Conservation (phyloP, 306 rosid species). For the Vachellia collinsii region DNA sequence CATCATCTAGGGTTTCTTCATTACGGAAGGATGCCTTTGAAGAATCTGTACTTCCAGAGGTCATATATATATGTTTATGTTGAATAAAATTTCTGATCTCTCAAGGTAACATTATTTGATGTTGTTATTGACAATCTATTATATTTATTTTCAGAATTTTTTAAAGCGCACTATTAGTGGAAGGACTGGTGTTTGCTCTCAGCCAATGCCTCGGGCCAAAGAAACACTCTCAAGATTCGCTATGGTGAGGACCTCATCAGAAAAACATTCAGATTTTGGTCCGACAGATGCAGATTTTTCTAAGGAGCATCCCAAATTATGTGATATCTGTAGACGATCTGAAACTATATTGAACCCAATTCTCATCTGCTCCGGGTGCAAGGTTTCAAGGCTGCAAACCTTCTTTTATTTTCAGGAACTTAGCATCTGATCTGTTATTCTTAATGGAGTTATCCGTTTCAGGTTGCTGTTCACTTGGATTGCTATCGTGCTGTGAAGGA, state of each 20-base stretch:
- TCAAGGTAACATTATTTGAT: neutral
- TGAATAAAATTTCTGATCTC: neutral
- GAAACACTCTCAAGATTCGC: constrained; percentile 82
- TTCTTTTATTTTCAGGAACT: constrained; percentile 13
- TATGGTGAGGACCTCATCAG: constrained; percentile 64
- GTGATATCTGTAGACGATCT: constrained; percentile 88
- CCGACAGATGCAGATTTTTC: constrained; percentile 56
- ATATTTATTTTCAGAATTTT: constrained; percentile 50
- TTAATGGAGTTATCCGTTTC: constrained; percentile 33
- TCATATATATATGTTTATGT: constrained; percentile 33
- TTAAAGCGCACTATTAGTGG: constrained; percentile 53
- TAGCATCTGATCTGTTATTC: constrained; percentile 27
- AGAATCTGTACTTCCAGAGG: constrained; percentile 78
- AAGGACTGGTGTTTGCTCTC: constrained; percentile 64
- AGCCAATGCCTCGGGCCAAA: constrained; percentile 80
- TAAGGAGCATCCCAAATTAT: constrained; percentile 81
- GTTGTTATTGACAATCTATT: constrained; percentile 25
- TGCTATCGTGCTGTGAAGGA: constrained; percentile 86
- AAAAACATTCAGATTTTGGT: constrained; percentile 66
- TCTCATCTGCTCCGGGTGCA: constrained; percentile 87
- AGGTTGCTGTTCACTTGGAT: constrained; percentile 95
- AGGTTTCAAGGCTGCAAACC: constrained; percentile 55
- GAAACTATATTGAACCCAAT: constrained; percentile 82
- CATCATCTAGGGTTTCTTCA: constrained; percentile 87
- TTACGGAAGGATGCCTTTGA: constrained; percentile 82